phyloP scores from a whole-genome alignment of 2,329 filamentous ascomycete genomes.

The Beauveria sp. region DNA sequence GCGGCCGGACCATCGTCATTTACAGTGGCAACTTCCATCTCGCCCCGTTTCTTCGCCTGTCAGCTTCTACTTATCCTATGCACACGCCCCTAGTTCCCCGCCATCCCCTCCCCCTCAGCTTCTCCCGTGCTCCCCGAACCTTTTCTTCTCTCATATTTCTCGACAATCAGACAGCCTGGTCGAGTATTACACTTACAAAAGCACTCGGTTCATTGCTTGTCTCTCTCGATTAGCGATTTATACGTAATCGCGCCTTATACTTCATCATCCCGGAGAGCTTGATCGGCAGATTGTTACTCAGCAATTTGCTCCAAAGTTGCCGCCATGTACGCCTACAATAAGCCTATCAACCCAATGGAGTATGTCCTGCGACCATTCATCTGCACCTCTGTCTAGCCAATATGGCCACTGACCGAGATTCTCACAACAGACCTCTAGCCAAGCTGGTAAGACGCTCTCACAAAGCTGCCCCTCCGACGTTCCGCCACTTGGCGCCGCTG shows the following conservation, averaged over 20 bases:
- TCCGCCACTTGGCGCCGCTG: background rate
- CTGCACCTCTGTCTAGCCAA: background rate
- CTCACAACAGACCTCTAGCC: slow-evolving; percentile 3
- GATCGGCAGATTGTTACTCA: too few relatives aligned
- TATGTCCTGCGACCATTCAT: slow-evolving; percentile 19
- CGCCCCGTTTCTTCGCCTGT: background rate
- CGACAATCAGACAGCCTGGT: background rate
- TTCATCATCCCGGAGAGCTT: too few relatives aligned
- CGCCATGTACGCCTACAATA: slow-evolving; percentile 29
- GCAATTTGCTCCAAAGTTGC: background rate
- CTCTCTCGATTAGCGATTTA: background rate
- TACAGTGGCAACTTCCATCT: background rate
- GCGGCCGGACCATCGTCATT: background rate
- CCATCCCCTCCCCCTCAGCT: background rate
- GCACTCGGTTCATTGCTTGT: background rate
- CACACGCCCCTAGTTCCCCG: slow-evolving; percentile 7
- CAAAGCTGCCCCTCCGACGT: slow-evolving; percentile 5
- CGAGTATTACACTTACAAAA: background rate
- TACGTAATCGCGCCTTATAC: background rate
- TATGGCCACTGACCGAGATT: background rate
- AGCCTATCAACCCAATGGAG: slow-evolving; percentile 31
- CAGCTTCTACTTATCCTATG: background rate
- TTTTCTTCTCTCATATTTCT: background rate
- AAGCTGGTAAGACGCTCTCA: slow-evolving; percentile 6
- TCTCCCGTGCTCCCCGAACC: background rate